Percentiles rank a stretch among this genome's conserved stretches.
phyloP scores from a whole-genome alignment of 345 rosid species.

The Cardiospermum halicacabum region DNA sequence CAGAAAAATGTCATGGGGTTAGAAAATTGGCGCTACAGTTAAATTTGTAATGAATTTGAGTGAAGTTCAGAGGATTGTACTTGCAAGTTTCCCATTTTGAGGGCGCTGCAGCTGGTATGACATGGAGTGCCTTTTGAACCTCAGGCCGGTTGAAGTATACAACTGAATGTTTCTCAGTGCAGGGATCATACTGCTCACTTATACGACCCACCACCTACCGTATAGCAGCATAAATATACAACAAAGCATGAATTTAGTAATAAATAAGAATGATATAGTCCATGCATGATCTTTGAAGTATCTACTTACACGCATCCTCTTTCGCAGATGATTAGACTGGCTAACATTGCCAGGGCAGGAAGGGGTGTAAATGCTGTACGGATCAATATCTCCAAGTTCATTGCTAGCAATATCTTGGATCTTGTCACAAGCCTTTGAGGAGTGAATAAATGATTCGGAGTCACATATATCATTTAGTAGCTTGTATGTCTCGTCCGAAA shows the following conservation, averaged over 20 bases:
- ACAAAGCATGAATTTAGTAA: too few relatives aligned
- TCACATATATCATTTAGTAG: slow-evolving; percentile 62
- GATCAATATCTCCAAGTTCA: slow-evolving; percentile 81
- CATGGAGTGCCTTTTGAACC: slow-evolving; percentile 81
- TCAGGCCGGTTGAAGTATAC: slow-evolving; percentile 80
- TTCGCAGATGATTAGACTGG: slow-evolving; percentile 47
- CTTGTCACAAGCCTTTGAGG: slow-evolving; percentile 51
- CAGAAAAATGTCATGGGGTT: background rate
- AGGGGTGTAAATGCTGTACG: slow-evolving; percentile 82
- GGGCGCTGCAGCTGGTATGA: slow-evolving; percentile 56
- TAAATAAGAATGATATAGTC: background rate
- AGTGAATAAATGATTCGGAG: slow-evolving; percentile 60
- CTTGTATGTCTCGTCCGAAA: slow-evolving; percentile 80
- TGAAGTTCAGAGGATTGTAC: slow-evolving; percentile 26
- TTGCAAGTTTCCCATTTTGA: slow-evolving; percentile 89
- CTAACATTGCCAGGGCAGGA: slow-evolving; percentile 52
- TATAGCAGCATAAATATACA: too few relatives aligned
- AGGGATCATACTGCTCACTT: slow-evolving; percentile 83
- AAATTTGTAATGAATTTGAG: background rate
- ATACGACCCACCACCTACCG: slow-evolving; percentile 49
- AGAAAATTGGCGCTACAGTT: background rate
- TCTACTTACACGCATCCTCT: slow-evolving; percentile 55
- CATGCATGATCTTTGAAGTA: background rate
- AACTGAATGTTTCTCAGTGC: slow-evolving; percentile 77
- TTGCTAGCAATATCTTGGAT: slow-evolving; percentile 49